These are phyloP conservation scores for Claviceps monticola DNA, from an alignment of 2,329 filamentous ascomycete species.

Conservation along the genomic window DNA sequence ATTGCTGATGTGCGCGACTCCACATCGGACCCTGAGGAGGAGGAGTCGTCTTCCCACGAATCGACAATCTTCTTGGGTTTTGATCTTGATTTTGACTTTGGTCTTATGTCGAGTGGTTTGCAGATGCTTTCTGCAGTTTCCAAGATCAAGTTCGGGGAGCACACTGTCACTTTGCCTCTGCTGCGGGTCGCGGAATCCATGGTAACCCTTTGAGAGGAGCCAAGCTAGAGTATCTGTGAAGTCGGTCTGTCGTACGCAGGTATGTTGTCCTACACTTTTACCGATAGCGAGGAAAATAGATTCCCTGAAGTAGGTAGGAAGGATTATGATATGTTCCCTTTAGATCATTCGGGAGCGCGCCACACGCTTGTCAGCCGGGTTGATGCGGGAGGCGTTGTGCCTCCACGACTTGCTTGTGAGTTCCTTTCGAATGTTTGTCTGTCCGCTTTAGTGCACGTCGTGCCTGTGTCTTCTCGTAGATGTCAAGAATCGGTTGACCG, in stretches of 20 bases:
- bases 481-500: not conserved
- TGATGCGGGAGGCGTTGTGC: not conserved
- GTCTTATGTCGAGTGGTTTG: conserved; percentile 5
- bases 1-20: conserved; percentile 28
- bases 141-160: conserved; percentile 20
- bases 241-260: not conserved
- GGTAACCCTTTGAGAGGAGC: not conserved
- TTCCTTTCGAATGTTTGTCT: not conserved
- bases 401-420: not conserved
- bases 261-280: not conserved
- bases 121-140: conserved; percentile 8
- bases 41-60: conserved; percentile 45
- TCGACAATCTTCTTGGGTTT: conserved; percentile 22
- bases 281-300: too few relatives aligned
- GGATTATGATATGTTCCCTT: too few relatives aligned
- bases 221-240: not conserved
- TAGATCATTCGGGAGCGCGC: too few relatives aligned
- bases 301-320: too few relatives aligned
- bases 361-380: too few relatives aligned
- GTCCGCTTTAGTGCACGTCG: not conserved
- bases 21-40: conserved; percentile 18
- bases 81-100: conserved; percentile 1
- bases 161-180: conserved; percentile 15
- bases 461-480: not conserved
- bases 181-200: conserved; percentile 13